phyloP scores from a whole-genome alignment of 1,139 yeast species.

The Cylindricascospora bacillispora region DNA sequence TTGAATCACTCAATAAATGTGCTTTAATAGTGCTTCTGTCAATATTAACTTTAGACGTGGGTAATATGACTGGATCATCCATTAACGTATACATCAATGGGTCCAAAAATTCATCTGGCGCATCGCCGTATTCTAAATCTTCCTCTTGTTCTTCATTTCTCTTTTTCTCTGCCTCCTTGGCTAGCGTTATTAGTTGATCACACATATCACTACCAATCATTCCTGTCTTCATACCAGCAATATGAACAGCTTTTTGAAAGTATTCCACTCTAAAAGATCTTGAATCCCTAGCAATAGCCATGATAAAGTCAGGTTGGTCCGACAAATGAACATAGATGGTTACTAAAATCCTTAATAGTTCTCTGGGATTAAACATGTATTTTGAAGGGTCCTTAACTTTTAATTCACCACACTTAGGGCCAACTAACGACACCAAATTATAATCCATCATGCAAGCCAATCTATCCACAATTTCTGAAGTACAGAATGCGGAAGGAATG shows the following conservation, averaged over 20 bases:
- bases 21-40: slow-evolving; percentile 89
- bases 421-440: slow-evolving; percentile 80
- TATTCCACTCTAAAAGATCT: slow-evolving; percentile 63
- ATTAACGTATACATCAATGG: slow-evolving; percentile 91
- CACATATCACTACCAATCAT: slow-evolving; percentile 46
- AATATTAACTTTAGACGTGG: slow-evolving; percentile 69
- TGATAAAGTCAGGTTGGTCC: slow-evolving; percentile 47
- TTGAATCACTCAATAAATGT: slow-evolving; percentile 84
- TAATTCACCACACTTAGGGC: slow-evolving; percentile 83
- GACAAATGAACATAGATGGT: slow-evolving; percentile 67
- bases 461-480: slow-evolving; percentile 85
- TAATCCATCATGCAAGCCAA: slow-evolving; percentile 92
- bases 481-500: slow-evolving; percentile 75
- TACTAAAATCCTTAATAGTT: slow-evolving; percentile 53
- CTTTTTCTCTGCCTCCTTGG: slow-evolving; percentile 47
- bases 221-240: slow-evolving; percentile 41
- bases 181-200: slow-evolving; percentile 40
- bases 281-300: slow-evolving; percentile 80
- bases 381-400: slow-evolving; percentile 78
- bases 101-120: slow-evolving; percentile 93
- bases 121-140: slow-evolving; percentile 79
- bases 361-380: slow-evolving; percentile 73
- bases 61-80: slow-evolving; percentile 92
- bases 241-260: slow-evolving; percentile 58
- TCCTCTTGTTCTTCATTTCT: slow-evolving; percentile 61